phyloP scores from a whole-genome alignment of 257 asterid genomes.

The Nemophila menziesii region DNA sequence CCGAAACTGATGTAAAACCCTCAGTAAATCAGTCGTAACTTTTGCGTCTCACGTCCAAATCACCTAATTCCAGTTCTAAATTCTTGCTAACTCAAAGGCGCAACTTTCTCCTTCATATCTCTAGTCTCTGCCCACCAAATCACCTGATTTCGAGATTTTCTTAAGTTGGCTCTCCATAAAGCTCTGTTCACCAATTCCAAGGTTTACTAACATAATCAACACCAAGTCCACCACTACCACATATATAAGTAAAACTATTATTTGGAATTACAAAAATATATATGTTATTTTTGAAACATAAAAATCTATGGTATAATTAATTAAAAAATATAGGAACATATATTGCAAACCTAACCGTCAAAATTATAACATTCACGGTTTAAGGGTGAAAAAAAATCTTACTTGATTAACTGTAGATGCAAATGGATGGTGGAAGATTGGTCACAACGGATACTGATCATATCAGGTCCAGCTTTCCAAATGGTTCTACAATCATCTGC shows the following conservation, averaged over 20 bases:
- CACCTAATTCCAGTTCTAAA: too few relatives aligned
- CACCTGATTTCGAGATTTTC: conserved; percentile 85
- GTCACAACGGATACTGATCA: conserved; percentile 91
- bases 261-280: conserved; percentile 3
- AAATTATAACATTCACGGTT: background rate
- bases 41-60: too few relatives aligned
- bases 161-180: conserved; percentile 98
- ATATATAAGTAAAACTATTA: conserved; percentile 5
- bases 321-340: background rate
- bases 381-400: conserved; percentile 15
- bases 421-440: conserved; percentile 96
- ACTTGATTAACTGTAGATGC: conserved; percentile 91
- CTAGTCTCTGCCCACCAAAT: too few relatives aligned
- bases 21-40: too few relatives aligned
- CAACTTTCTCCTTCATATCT: too few relatives aligned
- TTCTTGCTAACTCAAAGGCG: too few relatives aligned
- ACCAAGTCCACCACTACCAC: conserved; percentile 73
- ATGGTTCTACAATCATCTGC: conserved; percentile 99
- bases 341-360: background rate
- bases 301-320: background rate
- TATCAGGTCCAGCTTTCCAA: conserved; percentile 98
- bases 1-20: too few relatives aligned
- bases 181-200: conserved; percentile 99
- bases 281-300: conserved; percentile 6
- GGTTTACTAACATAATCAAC: conserved; percentile 92